Evolutionary conservation across 2,329 filamentous ascomycete species (phyloP).

Genomic region (Sporothrix luriei): DNA sequence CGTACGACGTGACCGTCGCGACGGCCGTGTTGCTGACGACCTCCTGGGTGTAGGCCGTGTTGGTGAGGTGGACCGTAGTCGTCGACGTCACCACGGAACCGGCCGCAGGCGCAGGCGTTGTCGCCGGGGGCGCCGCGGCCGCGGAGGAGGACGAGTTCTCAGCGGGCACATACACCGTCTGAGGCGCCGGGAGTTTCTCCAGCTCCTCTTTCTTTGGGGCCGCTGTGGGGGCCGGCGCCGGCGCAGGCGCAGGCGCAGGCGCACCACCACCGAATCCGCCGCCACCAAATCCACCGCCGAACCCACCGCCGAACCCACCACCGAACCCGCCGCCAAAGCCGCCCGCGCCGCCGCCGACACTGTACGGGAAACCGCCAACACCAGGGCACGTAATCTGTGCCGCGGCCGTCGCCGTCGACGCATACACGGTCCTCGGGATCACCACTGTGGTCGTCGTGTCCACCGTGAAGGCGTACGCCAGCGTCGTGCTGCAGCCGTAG

Average conservation of each 20-base stretch:
- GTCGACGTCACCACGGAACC: constrained; percentile 38
- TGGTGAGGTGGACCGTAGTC: constrained; percentile 42
- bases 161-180: constrained; percentile 9
- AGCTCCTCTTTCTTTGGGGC: background rate
- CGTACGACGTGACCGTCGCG: constrained; percentile 25
- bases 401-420: constrained; percentile 32
- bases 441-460: constrained; percentile 34
- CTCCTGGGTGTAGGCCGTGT: constrained; percentile 35
- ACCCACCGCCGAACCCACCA: background rate
- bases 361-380: constrained; percentile 29
- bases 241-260: background rate
- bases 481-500: constrained; percentile 34
- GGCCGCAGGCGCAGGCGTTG: background rate
- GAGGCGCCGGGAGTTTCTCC: constrained; percentile 6
- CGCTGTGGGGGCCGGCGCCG: background rate
- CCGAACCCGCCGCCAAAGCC: constrained; percentile 36
- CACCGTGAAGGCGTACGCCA: constrained; percentile 34
- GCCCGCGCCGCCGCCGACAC: constrained; percentile 36
- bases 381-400: constrained; percentile 32
- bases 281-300: background rate
- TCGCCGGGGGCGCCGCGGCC: background rate
- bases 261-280: background rate
- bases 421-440: constrained; percentile 28
- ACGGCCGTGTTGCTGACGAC: constrained; percentile 24
- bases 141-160: constrained; percentile 3